Evolutionary conservation across 345 rosid species (phyloP).

Genomic region (Nasturtium officinale): DNA sequence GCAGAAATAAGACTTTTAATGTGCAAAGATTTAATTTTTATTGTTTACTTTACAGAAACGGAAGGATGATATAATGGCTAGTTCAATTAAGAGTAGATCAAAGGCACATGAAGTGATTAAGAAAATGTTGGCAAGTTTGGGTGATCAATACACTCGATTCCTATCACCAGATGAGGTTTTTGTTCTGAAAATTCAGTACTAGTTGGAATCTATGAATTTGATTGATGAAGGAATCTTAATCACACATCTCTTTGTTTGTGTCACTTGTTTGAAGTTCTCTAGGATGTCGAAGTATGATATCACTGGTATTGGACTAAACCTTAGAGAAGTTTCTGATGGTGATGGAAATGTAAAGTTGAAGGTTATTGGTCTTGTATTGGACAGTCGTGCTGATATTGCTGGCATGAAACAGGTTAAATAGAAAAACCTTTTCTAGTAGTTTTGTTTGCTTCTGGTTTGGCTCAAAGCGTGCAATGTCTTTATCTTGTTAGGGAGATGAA

Average conservation of each 20-base stretch:
- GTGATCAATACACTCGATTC: constrained; percentile 88
- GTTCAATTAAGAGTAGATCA: constrained; percentile 64
- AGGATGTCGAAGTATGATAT: constrained; percentile 97
- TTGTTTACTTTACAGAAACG: constrained; percentile 53
- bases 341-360: constrained; percentile 67
- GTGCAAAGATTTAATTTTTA: constrained; percentile 11
- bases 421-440: neutral
- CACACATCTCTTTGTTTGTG: constrained; percentile 36
- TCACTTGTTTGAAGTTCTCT: constrained; percentile 67
- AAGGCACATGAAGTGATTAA: constrained; percentile 83
- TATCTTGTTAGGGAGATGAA: constrained; percentile 74
- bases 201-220: constrained; percentile 2
- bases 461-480: neutral
- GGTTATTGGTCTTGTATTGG: constrained; percentile 80
- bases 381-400: constrained; percentile 85
- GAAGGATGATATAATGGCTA: constrained; percentile 58
- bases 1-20: constrained; percentile 53
- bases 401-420: constrained; percentile 80
- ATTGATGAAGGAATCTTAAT: constrained; percentile 24
- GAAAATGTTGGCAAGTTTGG: constrained; percentile 80
- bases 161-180: constrained; percentile 84
- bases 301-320: constrained; percentile 88
- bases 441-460: neutral
- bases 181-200: neutral
- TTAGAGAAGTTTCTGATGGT: constrained; percentile 81